phyloP scores from a whole-genome alignment of 257 asterid species.

The Lycium ferocissimum region DNA sequence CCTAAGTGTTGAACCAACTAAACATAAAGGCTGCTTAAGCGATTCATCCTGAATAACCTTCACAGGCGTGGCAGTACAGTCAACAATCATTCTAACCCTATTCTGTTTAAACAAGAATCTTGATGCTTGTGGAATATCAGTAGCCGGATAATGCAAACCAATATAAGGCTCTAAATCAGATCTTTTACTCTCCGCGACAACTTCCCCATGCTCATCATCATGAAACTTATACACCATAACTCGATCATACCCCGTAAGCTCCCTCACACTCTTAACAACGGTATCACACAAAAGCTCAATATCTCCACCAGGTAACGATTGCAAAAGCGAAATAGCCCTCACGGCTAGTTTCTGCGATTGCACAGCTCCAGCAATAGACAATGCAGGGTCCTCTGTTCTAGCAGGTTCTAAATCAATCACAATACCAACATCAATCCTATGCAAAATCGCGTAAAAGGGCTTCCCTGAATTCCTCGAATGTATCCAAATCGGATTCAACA shows the following conservation, averaged over 20 bases:
- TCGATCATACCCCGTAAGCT: constrained; percentile 62
- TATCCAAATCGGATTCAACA: constrained; percentile 63
- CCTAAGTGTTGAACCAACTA: constrained; percentile 64
- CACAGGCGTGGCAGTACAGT: constrained; percentile 53
- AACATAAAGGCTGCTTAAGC: constrained; percentile 55
- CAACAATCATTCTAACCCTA: constrained; percentile 60
- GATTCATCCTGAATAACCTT: constrained; percentile 54
- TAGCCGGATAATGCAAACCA: constrained; percentile 65
- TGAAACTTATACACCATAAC: constrained; percentile 71
- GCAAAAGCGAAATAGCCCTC: constrained; percentile 60
- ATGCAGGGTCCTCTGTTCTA: constrained; percentile 65
- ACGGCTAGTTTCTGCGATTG: constrained; percentile 68
- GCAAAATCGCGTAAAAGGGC: constrained; percentile 64
- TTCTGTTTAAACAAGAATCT: constrained; percentile 65
- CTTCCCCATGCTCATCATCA: constrained; percentile 73
- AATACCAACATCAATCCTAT: constrained; percentile 64
- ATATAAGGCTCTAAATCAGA: constrained; percentile 59
- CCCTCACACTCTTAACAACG: constrained; percentile 58
- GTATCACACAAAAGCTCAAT: constrained; percentile 58
- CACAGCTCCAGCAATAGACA: constrained; percentile 62
- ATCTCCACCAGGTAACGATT: constrained; percentile 67
- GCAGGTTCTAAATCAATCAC: constrained; percentile 69
- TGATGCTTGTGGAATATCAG: constrained; percentile 66
- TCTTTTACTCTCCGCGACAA: constrained; percentile 60
- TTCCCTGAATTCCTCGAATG: constrained; percentile 53